Evolutionary conservation across 2,329 filamentous ascomycete species (phyloP).

Genomic region (Claviceps lovelessii): DNA sequence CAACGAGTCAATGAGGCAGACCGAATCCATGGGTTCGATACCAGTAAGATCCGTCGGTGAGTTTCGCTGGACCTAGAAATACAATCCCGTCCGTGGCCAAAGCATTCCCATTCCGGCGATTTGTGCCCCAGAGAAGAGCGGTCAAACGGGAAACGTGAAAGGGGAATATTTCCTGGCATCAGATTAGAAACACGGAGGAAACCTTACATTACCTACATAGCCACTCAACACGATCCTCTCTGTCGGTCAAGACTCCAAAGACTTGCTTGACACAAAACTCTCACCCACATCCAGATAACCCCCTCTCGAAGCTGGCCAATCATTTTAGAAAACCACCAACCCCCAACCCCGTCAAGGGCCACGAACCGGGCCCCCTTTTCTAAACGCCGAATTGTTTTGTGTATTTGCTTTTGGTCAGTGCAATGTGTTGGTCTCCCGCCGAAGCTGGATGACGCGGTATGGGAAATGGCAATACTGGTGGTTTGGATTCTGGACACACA

Average conservation of each 20-base stretch:
- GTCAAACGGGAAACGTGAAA: not conserved
- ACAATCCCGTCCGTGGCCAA: too few relatives aligned
- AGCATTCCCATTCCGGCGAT: not conserved
- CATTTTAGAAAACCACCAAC: conserved; percentile 6
- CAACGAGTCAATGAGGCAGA: not conserved
- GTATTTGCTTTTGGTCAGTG: not conserved
- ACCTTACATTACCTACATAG: not conserved
- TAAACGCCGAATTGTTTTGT: not conserved
- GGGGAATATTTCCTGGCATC: not conserved
- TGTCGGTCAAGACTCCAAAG: not conserved
- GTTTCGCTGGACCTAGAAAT: too few relatives aligned
- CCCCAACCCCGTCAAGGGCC: not conserved
- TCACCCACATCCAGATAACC: not conserved
- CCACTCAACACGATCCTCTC: not conserved
- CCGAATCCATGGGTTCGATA: not conserved
- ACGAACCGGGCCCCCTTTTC: not conserved
- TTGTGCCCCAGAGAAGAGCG: not conserved
- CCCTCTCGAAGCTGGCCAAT: conserved; percentile 8
- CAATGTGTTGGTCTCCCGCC: not conserved
- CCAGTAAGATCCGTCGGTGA: too few relatives aligned
- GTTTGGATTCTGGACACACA: too few relatives aligned
- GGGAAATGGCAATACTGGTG: too few relatives aligned
- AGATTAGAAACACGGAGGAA: not conserved
- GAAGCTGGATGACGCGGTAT: not conserved
- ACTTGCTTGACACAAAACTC: not conserved